Conservation (phyloP, 768 basidiomycete species). For the Phaeotremella skinneri region DNA sequence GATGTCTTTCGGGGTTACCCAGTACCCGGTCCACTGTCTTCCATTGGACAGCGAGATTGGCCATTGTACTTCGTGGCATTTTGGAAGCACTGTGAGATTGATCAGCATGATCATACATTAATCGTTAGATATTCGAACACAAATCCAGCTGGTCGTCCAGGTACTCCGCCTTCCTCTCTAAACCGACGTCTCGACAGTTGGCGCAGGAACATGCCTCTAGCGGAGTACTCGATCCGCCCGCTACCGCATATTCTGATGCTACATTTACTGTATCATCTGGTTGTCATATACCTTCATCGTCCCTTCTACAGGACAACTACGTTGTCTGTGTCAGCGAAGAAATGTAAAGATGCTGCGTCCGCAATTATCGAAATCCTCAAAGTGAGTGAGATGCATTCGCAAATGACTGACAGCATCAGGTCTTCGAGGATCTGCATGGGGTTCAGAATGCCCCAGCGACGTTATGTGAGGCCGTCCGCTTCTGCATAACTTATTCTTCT, state of each 20-base stretch:
- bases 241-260: constrained; percentile 4
- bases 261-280: not conserved
- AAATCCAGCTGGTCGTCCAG: not conserved
- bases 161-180: not conserved
- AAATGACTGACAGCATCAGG: not conserved
- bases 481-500: too few relatives aligned
- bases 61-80: not conserved
- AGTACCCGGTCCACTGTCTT: constrained; percentile 1
- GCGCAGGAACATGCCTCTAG: not conserved
- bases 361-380: not conserved
- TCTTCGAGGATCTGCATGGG: constrained; percentile 12
- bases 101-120: not conserved
- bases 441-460: constrained; percentile 9
- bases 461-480: constrained; percentile 9
- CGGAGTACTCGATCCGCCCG: not conserved
- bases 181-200: not conserved
- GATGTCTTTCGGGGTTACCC: not conserved
- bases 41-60: constrained; percentile 1
- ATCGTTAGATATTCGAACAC: not conserved
- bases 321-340: not conserved
- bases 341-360: not conserved
- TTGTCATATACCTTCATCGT: not conserved
- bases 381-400: not conserved
- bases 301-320: not conserved
- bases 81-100: not conserved